Percentiles rank a stretch among this genome's conserved stretches.
Conservation (phyloP, 148 eudicot genomes). For the Fagopyrum homotropicum region DNA sequence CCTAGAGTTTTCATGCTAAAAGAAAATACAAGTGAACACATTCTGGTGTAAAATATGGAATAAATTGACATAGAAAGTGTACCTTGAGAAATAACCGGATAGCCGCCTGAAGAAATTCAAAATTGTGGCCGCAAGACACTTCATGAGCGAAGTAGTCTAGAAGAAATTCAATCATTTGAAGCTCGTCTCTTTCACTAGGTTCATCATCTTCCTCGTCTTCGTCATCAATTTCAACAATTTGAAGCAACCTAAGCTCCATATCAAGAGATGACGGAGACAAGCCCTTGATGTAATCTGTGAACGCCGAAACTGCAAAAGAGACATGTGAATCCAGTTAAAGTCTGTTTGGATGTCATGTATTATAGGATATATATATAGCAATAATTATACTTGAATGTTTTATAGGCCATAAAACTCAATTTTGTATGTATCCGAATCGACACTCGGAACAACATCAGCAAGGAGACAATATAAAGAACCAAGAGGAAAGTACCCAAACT, state of each 20-base stretch:
- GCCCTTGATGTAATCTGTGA: conserved; percentile 80
- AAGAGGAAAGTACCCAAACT: conserved; percentile 18
- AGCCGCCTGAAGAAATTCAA: conserved; percentile 85
- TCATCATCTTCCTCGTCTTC: conserved; percentile 33
- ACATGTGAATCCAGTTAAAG: conserved; percentile 5
- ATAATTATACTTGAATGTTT: no score
- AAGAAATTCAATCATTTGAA: conserved; percentile 55
- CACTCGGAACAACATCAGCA: neutral
- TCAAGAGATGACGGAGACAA: conserved; percentile 83
- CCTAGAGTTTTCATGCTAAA: no score
- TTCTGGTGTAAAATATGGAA: neutral
- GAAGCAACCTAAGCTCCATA: conserved; percentile 94
- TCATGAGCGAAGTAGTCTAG: conserved; percentile 82
- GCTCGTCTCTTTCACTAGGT: conserved; percentile 48
- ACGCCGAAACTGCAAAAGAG: conserved; percentile 58
- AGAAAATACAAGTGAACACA: neutral
- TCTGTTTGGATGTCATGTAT: no score
- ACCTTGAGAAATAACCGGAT: conserved; percentile 89
- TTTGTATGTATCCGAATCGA: no score
- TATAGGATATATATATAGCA: no score
- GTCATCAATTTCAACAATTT: conserved; percentile 65
- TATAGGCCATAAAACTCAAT: no score
- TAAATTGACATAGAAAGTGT: conserved; percentile 9
- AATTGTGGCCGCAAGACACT: conserved; percentile 70
- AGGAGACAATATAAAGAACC: neutral